Conservation (phyloP, 495 filamentous ascomycete species). For the Penicillium atrosanguineum region DNA sequence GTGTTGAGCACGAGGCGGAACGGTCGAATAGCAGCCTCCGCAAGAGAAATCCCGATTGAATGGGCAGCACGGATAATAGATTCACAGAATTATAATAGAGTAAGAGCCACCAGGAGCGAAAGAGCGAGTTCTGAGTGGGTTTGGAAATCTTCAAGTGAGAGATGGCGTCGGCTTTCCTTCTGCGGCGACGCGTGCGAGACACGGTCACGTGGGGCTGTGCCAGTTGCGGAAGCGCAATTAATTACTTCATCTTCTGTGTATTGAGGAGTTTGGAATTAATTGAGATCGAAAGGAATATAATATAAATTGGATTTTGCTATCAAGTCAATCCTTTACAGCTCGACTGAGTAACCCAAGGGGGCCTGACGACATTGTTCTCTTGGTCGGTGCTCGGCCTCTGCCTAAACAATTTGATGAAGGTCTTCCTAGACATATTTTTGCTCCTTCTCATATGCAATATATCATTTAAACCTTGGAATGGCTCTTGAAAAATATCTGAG, state of each 20-base stretch:
- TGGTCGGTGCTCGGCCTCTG: too few species aligned
- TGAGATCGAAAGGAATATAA: background rate
- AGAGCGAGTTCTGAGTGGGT: slow-evolving; percentile 2
- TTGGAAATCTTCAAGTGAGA: slow-evolving; percentile 4
- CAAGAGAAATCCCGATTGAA: background rate
- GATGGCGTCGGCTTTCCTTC: slow-evolving; percentile 16
- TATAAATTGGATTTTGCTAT: background rate
- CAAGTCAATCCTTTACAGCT: too few species aligned
- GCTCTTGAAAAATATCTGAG: too few species aligned
- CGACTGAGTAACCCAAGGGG: too few species aligned
- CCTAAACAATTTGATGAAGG: too few species aligned
- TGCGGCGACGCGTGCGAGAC: slow-evolving; percentile 37
- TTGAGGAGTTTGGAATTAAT: background rate
- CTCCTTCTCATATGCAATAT: too few species aligned
- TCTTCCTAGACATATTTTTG: too few species aligned
- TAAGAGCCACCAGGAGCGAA: slow-evolving; percentile 6
- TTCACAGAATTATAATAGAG: background rate
- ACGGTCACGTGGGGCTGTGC: slow-evolving; percentile 35
- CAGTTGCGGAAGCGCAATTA: slow-evolving; percentile 6
- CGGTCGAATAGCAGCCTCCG: slow-evolving; percentile 11
- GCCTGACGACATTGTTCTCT: too few species aligned
- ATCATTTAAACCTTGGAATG: too few species aligned
- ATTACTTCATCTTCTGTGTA: background rate
- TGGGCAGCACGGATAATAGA: background rate
- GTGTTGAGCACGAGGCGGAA: slow-evolving; percentile 26